Evolutionary conservation across 75 land plant species (phyloP).

Genomic region (Cunninghamia lanceolata): DNA sequence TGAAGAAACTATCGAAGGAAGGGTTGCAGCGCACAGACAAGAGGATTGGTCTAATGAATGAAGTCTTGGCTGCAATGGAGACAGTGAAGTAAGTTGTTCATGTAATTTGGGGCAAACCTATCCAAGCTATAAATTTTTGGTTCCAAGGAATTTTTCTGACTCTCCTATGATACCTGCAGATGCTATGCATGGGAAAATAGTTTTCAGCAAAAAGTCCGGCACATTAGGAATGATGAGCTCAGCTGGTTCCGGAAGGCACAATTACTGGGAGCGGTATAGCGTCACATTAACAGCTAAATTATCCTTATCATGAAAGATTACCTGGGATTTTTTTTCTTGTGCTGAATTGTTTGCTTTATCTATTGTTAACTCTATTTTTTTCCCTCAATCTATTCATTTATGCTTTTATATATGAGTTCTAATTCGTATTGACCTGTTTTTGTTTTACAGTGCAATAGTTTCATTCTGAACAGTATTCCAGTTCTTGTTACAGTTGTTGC

Average conservation of each 20-base stretch:
- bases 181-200: conserved; percentile 98
- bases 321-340: background rate
- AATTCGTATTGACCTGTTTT: background rate
- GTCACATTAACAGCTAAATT: background rate
- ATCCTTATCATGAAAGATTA: background rate
- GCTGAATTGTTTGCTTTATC: background rate
- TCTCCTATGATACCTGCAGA: conserved; percentile 26
- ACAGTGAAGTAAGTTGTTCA: conserved; percentile 73
- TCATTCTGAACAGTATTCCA: conserved; percentile 87
- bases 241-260: conserved; percentile 91
- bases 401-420: background rate
- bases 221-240: conserved; percentile 74
- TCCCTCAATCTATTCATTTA: background rate
- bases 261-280: conserved; percentile 70
- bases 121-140: background rate
- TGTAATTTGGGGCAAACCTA: background rate
- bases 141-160: background rate
- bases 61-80: conserved; percentile 94
- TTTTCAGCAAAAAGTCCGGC: conserved; percentile 76
- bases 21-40: conserved; percentile 93
- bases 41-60: conserved; percentile 94
- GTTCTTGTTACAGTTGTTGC: conserved; percentile 82
- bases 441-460: conserved; percentile 68
- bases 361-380: background rate
- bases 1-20: conserved; percentile 77